Evolutionary conservation across 352 stramenopile species (phyloP).

Genomic region (Phytophthora foliorum): DNA sequence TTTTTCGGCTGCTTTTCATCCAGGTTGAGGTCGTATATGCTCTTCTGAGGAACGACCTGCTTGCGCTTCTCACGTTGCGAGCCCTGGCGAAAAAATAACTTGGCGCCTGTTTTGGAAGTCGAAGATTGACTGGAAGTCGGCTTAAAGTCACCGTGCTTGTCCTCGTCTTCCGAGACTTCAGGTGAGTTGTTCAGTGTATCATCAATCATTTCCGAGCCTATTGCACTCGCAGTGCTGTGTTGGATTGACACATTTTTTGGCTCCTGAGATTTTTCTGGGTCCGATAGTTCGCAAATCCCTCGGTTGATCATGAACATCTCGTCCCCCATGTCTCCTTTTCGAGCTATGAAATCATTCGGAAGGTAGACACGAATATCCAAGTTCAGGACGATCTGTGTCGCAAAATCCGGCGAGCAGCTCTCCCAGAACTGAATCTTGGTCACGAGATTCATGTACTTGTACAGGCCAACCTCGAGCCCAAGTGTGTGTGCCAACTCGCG

Average conservation of each 20-base stretch:
- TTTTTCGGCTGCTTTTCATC: background rate
- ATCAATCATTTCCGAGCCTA: background rate
- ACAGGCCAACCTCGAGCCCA: slow-evolving; percentile 50
- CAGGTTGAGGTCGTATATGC: background rate
- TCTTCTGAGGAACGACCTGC: background rate
- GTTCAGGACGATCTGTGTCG: slow-evolving; percentile 45
- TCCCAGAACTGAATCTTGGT: slow-evolving; percentile 46
- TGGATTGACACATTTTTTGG: background rate
- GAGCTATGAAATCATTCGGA: slow-evolving; percentile 60
- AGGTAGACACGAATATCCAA: slow-evolving; percentile 47
- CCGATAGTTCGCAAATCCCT: slow-evolving; percentile 40
- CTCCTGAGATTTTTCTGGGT: background rate
- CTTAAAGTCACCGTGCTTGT: background rate
- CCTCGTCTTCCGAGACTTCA: background rate
- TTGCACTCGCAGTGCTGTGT: background rate
- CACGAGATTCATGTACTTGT: slow-evolving; percentile 46
- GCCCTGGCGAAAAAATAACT: background rate
- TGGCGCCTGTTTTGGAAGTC: background rate
- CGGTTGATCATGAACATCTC: slow-evolving; percentile 62
- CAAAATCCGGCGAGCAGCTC: slow-evolving; percentile 47
- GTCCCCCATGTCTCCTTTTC: slow-evolving; percentile 36
- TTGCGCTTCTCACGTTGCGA: background rate
- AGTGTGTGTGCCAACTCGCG: slow-evolving; percentile 49
- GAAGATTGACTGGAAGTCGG: background rate
- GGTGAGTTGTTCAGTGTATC: background rate